Conservation (phyloP, 169 alveolate species). For the Cryptosporidium felis region DNA sequence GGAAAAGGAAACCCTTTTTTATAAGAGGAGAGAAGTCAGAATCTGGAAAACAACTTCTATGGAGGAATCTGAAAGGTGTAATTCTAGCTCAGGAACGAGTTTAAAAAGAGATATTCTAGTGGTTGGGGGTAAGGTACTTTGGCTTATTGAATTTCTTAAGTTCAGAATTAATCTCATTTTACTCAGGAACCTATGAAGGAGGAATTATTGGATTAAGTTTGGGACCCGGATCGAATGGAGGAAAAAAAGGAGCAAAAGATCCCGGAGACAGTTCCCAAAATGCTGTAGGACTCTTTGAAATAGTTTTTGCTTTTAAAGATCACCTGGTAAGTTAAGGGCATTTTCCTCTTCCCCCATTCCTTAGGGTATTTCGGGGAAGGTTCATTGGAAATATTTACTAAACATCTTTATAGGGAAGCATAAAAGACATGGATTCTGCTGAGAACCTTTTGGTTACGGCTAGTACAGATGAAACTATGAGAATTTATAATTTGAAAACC, state of each 20-base stretch:
- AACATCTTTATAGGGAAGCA: constrained; percentile 9
- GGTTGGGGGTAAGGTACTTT: constrained; percentile 52
- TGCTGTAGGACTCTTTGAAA: background rate
- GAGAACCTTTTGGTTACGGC: constrained; percentile 22
- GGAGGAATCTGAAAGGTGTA: no score
- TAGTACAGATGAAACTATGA: constrained; percentile 49
- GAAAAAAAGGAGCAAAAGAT: background rate
- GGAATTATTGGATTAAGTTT: constrained; percentile 27
- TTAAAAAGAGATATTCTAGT: constrained; percentile 3
- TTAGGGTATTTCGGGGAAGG: no score
- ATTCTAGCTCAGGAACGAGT: background rate
- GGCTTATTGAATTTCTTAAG: background rate
- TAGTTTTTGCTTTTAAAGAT: constrained; percentile 43
- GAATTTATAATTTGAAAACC: constrained; percentile 40
- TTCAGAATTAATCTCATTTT: background rate
- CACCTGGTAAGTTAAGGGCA: constrained; percentile 47
- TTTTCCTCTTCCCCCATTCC: no score
- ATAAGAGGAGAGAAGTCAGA: background rate
- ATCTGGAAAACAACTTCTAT: background rate
- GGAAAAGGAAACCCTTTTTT: background rate
- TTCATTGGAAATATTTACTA: no score
- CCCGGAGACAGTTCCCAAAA: background rate
- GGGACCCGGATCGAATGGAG: background rate
- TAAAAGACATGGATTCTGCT: constrained; percentile 19
- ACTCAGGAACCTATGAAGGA: constrained; percentile 53